A percentile compares a stretch with the other conserved stretches of the same genome.
Conservation (phyloP, 148 eudicot species). For the Vaccinium myrtillus region DNA sequence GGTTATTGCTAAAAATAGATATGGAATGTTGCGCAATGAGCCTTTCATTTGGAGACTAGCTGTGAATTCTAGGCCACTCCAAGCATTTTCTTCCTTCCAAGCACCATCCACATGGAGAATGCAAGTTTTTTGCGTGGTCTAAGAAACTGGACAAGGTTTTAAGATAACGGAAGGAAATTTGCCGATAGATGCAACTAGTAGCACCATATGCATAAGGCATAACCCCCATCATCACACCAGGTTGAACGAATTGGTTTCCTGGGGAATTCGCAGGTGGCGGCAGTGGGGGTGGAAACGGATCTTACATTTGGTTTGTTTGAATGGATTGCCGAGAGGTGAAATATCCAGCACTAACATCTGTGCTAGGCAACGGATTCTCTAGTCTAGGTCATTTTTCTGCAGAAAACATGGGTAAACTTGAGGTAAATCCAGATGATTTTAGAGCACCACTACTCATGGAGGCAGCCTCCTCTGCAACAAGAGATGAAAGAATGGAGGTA, state of each 20-base stretch:
- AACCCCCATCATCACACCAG: conserved; percentile 61
- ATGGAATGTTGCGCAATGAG: no score
- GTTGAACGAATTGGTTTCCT: conserved; percentile 54
- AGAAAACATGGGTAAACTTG: conserved; percentile 35
- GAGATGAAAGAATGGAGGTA: conserved; percentile 78
- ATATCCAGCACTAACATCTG: conserved; percentile 38
- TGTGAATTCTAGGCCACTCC: no score
- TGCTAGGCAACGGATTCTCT: conserved; percentile 35
- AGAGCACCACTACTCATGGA: conserved; percentile 41
- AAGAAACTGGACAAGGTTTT: no score
- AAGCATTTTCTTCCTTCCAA: no score
- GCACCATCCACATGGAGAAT: no score
- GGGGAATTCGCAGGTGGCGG: conserved; percentile 39
- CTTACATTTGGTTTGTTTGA: conserved; percentile 34
- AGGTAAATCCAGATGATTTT: conserved; percentile 34
- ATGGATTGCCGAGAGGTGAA: conserved; percentile 30
- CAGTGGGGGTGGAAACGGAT: conserved; percentile 48
- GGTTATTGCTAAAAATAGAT: no score
- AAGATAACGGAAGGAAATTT: no score
- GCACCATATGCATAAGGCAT: conserved; percentile 53
- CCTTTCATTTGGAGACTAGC: no score
- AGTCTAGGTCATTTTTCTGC: conserved; percentile 64
- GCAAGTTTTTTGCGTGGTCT: no score
- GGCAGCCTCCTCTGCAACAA: conserved; percentile 92
- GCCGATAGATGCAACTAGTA: conserved; percentile 9